Percentiles rank a stretch among this genome's conserved stretches.
These are phyloP conservation scores for Mycena filopes DNA, from an alignment of 768 basidiomycete species.

Conservation along the genomic window DNA sequence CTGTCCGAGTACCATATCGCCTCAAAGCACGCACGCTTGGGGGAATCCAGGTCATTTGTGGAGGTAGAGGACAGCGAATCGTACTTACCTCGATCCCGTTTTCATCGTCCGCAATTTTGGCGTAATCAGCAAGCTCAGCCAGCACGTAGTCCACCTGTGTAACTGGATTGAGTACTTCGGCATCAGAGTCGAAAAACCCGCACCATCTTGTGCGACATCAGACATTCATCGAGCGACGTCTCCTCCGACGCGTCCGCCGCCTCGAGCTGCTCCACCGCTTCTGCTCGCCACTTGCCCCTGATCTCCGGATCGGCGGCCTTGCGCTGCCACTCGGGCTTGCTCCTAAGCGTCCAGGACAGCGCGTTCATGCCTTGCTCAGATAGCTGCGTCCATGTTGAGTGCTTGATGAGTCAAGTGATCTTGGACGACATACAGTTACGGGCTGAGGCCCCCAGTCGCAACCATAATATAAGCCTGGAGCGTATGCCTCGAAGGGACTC, in stretches of 20 bases:
- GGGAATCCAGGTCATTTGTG: background rate
- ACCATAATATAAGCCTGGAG: background rate
- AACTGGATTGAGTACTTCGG: too few species aligned
- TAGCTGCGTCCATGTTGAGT: background rate
- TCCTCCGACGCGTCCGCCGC: background rate
- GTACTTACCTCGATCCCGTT: conserved; percentile 30
- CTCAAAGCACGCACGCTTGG: conserved; percentile 29
- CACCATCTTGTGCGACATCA: conserved; percentile 24
- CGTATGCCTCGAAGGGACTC: background rate
- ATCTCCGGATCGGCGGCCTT: conserved; percentile 25
- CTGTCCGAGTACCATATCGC: conserved; percentile 31
- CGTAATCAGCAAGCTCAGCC: conserved; percentile 34
- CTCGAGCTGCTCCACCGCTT: conserved; percentile 17
- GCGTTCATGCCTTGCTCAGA: conserved; percentile 18
- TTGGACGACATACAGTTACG: conserved; percentile 1
- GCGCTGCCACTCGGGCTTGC: conserved; percentile 22
- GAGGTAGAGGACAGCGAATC: background rate
- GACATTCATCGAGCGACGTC: background rate
- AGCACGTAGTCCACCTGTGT: conserved; percentile 35
- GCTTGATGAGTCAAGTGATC: too few species aligned
- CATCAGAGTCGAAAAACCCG: background rate
- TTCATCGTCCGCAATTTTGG: conserved; percentile 28
- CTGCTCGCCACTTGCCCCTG: conserved; percentile 22
- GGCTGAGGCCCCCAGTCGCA: conserved; percentile 15
- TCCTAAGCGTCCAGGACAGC: conserved; percentile 25